Conservation (phyloP, 345 rosid species). For the Populus davidiana region DNA sequence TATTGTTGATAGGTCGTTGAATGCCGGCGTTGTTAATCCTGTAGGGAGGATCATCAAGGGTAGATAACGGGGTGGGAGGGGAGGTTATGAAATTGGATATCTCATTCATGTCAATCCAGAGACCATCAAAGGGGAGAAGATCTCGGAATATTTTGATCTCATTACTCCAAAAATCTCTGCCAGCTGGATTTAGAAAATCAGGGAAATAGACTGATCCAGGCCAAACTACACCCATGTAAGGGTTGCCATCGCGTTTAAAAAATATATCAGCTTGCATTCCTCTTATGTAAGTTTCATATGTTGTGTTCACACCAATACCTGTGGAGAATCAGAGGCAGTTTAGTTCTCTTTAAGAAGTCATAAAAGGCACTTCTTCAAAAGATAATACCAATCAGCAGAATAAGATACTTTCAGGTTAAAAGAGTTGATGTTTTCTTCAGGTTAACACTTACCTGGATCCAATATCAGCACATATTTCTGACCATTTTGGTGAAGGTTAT, state of each 20-base stretch:
- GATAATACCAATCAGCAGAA: too few species aligned
- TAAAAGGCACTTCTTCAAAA: too few species aligned
- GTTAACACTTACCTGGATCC: constrained; percentile 57
- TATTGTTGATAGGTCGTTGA: constrained; percentile 29
- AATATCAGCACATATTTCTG: constrained; percentile 63
- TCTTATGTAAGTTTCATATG: constrained; percentile 53
- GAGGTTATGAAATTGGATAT: constrained; percentile 57
- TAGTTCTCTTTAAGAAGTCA: constrained; percentile 24
- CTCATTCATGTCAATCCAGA: constrained; percentile 90
- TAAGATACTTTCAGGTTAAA: not conserved
- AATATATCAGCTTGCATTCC: constrained; percentile 64
- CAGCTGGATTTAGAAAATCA: constrained; percentile 55
- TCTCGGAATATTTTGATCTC: constrained; percentile 57
- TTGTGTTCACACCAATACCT: constrained; percentile 54
- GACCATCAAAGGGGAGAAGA: constrained; percentile 54
- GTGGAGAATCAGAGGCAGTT: not conserved
- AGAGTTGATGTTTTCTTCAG: not conserved
- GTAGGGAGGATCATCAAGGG: constrained; percentile 68
- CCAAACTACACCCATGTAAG: constrained; percentile 69
- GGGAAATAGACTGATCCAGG: constrained; percentile 69
- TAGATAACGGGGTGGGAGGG: constrained; percentile 34
- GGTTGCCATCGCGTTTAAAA: constrained; percentile 52
- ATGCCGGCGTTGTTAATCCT: constrained; percentile 52
- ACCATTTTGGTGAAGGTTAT: constrained; percentile 50
- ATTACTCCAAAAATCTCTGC: constrained; percentile 46